A percentile compares a stretch with the other conserved stretches of the same genome.
These are phyloP conservation scores for Coemansia nantahalensis DNA, from an alignment of 192 early-diverging fungal genomes.

Conservation along the genomic window DNA sequence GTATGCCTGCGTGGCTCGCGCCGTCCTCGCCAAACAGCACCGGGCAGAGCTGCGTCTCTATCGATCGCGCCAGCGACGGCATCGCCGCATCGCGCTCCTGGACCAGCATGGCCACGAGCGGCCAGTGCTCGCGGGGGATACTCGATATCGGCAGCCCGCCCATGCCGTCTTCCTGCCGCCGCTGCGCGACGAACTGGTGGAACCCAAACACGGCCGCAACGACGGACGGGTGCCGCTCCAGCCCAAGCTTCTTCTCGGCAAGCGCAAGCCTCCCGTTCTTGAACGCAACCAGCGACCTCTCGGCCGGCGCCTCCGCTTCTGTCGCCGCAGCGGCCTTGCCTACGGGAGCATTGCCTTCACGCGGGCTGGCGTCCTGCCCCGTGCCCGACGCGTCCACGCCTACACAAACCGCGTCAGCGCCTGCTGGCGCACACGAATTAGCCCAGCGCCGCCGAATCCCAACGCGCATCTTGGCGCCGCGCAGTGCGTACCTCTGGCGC, in stretches of 20 bases:
- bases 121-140: conserved; percentile 26
- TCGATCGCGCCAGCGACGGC: conserved; percentile 18
- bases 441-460: no score
- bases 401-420: no score
- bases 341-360: no score
- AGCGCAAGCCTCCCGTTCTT: conserved; percentile 36
- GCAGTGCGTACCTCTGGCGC: conserved; percentile 1
- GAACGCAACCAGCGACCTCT: conserved; percentile 12
- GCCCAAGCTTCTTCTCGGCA: conserved; percentile 35
- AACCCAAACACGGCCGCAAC: conserved; percentile 39
- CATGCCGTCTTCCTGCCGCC: conserved; percentile 6
- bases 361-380: neutral
- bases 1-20: conserved; percentile 23
- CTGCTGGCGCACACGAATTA: no score
- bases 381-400: no score
- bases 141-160: conserved; percentile 18
- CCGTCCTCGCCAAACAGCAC: conserved; percentile 35
- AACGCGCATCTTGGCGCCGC: neutral
- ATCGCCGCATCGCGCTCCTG: conserved; percentile 41
- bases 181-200: conserved; percentile 40
- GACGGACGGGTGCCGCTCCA: conserved; percentile 45
- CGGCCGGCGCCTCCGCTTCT: conserved; percentile 1
- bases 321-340: neutral
- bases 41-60: conserved; percentile 46
- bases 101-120: conserved; percentile 44